phyloP scores from a whole-genome alignment of 306 rosid species.

The Cucurbita maxima region DNA sequence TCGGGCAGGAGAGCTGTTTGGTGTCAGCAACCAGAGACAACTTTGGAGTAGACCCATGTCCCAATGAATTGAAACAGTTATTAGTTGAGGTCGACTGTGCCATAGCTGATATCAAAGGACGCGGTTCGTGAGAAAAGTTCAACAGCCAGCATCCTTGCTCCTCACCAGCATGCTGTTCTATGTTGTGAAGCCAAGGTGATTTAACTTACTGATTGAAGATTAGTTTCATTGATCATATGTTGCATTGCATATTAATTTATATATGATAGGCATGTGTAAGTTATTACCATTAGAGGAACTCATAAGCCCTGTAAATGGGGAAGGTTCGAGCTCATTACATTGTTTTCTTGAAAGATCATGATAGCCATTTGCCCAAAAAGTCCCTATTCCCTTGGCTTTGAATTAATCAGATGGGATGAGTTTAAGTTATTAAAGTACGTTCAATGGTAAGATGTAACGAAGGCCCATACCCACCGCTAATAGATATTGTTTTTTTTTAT shows the following conservation, averaged over 20 bases:
- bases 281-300: not conserved
- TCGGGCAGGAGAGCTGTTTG: constrained; percentile 21
- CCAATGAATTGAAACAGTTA: constrained; percentile 18
- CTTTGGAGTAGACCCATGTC: constrained; percentile 32
- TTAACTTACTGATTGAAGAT: not conserved
- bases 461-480: too few species aligned
- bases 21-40: constrained; percentile 11
- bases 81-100: constrained; percentile 27
- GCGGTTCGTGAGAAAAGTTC: not conserved
- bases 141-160: not conserved
- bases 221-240: not conserved
- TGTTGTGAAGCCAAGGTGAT: not conserved
- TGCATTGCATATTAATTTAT: not conserved
- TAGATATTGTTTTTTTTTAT: too few species aligned
- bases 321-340: not conserved
- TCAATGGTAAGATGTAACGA: too few species aligned
- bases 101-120: not conserved
- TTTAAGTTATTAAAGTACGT: too few species aligned
- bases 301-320: not conserved
- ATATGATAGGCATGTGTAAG: not conserved
- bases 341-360: not conserved
- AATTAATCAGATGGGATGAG: not conserved
- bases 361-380: not conserved
- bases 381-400: not conserved
- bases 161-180: not conserved